Percentiles rank a stretch among this genome's conserved stretches.
Evolutionary conservation across 108 stramenopile genomes (phyloP).

Genomic region (Nitzschia inconspicua): DNA sequence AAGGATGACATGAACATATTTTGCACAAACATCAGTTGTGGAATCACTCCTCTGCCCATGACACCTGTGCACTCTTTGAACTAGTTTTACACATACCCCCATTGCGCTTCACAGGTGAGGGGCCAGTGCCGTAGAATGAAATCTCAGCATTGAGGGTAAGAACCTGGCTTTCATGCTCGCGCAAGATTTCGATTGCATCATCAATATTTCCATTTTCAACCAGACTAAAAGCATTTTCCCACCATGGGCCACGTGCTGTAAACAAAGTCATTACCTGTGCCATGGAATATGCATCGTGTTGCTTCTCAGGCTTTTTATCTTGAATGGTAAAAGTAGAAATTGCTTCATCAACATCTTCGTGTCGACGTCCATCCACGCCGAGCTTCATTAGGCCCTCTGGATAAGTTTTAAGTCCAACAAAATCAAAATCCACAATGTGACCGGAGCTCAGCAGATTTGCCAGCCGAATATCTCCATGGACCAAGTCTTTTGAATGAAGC

Average conservation of each 20-base stretch:
- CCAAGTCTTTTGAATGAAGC: background rate
- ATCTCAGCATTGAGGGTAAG: no score
- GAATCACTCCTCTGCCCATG: no score
- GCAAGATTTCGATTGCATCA: no score
- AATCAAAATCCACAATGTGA: background rate
- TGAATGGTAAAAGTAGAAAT: background rate
- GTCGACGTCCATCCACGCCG: background rate
- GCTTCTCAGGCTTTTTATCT: background rate
- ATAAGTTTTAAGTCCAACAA: background rate
- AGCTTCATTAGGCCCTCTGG: background rate
- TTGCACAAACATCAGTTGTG: no score
- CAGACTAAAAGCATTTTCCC: background rate
- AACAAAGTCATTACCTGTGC: background rate
- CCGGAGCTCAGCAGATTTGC: background rate
- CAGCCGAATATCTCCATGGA: slow-evolving; percentile 1
- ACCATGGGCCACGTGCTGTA: background rate
- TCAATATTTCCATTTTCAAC: background rate
- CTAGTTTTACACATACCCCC: no score
- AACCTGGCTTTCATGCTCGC: no score
- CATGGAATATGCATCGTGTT: background rate
- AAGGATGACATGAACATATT: no score
- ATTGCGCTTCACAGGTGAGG: no score
- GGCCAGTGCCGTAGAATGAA: no score
- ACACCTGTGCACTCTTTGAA: no score
- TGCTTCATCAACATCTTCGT: background rate